phyloP scores from a whole-genome alignment of 2,329 filamentous ascomycete genomes.

The Dothideomycetes sp. region DNA sequence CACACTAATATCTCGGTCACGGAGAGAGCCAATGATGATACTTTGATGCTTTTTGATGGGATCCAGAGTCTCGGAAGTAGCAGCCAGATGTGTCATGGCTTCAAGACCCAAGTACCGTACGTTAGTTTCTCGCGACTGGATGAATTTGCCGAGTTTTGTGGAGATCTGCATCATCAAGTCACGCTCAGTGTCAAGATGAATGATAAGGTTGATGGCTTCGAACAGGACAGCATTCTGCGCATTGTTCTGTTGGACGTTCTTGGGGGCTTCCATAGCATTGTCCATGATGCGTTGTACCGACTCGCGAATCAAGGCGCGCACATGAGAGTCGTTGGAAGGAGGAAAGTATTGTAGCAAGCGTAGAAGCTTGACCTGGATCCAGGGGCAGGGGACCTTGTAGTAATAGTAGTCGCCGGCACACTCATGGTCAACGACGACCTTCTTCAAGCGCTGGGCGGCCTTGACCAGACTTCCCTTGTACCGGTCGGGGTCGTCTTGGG shows the following conservation, averaged over 20 bases:
- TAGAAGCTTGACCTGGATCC: slow-evolving; percentile 93
- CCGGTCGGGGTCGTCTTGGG: slow-evolving; percentile 86
- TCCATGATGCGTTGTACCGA: slow-evolving; percentile 87
- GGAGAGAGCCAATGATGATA: slow-evolving; percentile 87
- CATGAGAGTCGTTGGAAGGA: slow-evolving; percentile 87
- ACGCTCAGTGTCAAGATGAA: slow-evolving; percentile 91
- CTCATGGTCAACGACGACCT: slow-evolving; percentile 82
- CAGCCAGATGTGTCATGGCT: slow-evolving; percentile 96
- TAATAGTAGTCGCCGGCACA: slow-evolving; percentile 89
- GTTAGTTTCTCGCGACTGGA: slow-evolving; percentile 93
- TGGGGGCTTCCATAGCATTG: slow-evolving; percentile 82
- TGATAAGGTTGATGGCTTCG: slow-evolving; percentile 96
- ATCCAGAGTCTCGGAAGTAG: slow-evolving; percentile 84
- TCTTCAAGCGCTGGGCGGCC: slow-evolving; percentile 79
- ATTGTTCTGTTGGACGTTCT: slow-evolving; percentile 99
- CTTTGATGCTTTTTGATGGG: slow-evolving; percentile 98
- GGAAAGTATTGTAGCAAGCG: slow-evolving; percentile 92
- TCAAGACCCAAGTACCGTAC: slow-evolving; percentile 92
- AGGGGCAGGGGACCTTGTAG: slow-evolving; percentile 98
- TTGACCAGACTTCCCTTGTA: slow-evolving; percentile 94
- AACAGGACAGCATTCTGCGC: slow-evolving; percentile 96
- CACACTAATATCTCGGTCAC: slow-evolving; percentile 94
- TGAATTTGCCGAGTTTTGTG: slow-evolving; percentile 81
- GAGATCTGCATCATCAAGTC: slow-evolving; percentile 95
- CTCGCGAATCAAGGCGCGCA: slow-evolving; percentile 84